Evolutionary conservation across 805 yeast genomes (phyloP), one percentile per base, ranked within the genome.

Genomic region (Isabelozyma gotoi): DNA sequence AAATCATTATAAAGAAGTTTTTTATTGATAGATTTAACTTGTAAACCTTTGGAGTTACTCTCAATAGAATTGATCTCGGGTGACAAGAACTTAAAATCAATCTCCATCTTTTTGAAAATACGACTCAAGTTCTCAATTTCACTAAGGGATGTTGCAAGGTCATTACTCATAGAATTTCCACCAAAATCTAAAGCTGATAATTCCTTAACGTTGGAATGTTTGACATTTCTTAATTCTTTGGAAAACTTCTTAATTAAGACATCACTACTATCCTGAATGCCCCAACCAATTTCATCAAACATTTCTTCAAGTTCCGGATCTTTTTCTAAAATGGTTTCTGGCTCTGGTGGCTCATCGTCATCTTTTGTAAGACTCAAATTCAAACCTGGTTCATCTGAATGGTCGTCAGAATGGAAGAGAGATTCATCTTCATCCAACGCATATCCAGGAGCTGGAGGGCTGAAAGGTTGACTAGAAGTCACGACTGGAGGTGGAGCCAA

Each of bases 231-330:
- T 40, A 88, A 67, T 47, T 85, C 88, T 33, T 71, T 73, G 33
- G 73, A 62, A 39, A 92, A 71, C 55, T 80, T 82, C 33, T 69
- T 72, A 27, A 84, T 73, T 19, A 91, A 63, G 0, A 74, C 69
- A 20, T 71, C 74, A 7, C 88, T 76, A 48, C 81, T 84, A 55
- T 86, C 96, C 4, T 72, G 65, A 2, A 83, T 76, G 20, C 77
- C 77, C 94, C 96, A 92, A 24, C 82, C 80, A 17, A 90, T 74
- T 47, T 87, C 92, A 20, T 85, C 88, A 44, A 91, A 76, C 11
- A 88, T 62, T 47, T 88, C 95, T 39, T 82, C 84, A 21, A 76
- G 56, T 43, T 74, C 80, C 0, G 75, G 59, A 41, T 69, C 76
- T 24, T 60, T 64, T 33, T 66, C 73, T 7, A 50, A 24, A 24